Base-by-base conservation (phyloP, 2,329 filamentous ascomycete genomes). In the Didymella glomerata region DNA sequence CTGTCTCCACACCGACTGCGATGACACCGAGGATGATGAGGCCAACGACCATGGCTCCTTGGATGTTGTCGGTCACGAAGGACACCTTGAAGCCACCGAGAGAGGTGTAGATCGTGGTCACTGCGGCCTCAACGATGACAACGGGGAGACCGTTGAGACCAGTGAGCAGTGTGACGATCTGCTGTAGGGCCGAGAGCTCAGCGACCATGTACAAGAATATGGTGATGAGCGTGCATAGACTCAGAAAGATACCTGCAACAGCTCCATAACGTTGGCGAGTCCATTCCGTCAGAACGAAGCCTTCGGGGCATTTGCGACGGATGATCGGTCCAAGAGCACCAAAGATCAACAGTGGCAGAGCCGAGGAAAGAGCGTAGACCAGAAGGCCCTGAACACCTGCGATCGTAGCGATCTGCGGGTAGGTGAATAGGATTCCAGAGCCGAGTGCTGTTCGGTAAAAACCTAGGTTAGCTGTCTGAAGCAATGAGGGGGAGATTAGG, bases 201-300 rank as follows among this genome's bases (percentile, higher is more conserved):
- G 90, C 87, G 25, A 94, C 88, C 91, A 95, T 94, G 82, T 94
- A 95, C 50, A 95, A 77, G 75, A 94, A 95, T 68, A 95, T 84
- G 1, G 91, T 94, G 48, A 93, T 87, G 48, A 94, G 82, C 44
- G 90, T 93, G 80, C 93, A 82, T 68, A 90, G 84, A 75, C 90
- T 92, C 62, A 95, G 82, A 73, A 91, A 94, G 36, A 93, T 78
- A 52, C 88, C 89, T 7, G 89, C 83, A 32, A 88, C 73, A 2
- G 84, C 73, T 18, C 91, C 92, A 77, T 92, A 95, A 61, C 91
- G 85, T 78, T 93, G 88, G 57, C 90, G 84, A 20, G 90, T 90
- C 91, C 91, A 95, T 74, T 94, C 90, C 0, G 91, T 95, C 63
- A 95, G 79, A 49, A 95, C 90, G 66, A 95, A 95, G 1, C 91